phyloP scores from a whole-genome alignment of 2,329 filamentous ascomycete species.

The Clarireedia homoeocarpa region DNA sequence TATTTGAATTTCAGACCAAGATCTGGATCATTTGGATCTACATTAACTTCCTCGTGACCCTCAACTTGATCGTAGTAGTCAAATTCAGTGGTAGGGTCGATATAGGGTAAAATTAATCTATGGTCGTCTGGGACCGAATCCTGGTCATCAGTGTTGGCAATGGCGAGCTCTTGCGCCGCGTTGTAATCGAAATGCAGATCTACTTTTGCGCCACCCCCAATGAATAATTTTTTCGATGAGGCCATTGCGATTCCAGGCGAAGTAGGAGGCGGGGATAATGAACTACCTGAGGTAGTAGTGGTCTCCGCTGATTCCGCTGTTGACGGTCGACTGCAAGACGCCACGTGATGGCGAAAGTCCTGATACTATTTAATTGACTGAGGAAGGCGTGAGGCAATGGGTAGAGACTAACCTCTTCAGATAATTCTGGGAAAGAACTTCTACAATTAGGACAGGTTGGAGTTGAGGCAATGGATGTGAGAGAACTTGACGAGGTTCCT shows the following conservation, averaged over 20 bases:
- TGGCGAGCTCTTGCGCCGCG: conserved; percentile 8
- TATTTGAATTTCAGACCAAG: conserved; percentile 14
- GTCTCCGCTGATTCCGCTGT: conserved; percentile 15
- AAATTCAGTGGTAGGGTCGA: conserved; percentile 13
- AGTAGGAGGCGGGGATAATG: conserved; percentile 17
- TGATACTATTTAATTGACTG: conserved; percentile 12
- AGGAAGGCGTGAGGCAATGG: neutral
- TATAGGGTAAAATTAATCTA: conserved; percentile 13
- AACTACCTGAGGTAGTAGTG: conserved; percentile 16
- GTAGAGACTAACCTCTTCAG: conserved; percentile 8
- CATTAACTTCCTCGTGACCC: conserved; percentile 8
- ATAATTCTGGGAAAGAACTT: conserved; percentile 5
- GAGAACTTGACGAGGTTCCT: conserved; percentile 9
- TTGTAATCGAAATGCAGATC: conserved; percentile 8
- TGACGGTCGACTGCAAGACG: conserved; percentile 17
- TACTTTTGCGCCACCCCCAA: conserved; percentile 6
- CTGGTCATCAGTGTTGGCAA: conserved; percentile 5
- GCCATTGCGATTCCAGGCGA: conserved; percentile 2
- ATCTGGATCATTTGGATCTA: conserved; percentile 7
- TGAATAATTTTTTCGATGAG: conserved; percentile 4
- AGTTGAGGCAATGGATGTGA: conserved; percentile 6
- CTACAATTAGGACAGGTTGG: conserved; percentile 12
- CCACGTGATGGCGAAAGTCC: conserved; percentile 27
- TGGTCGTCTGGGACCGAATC: neutral
- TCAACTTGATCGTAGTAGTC: conserved; percentile 22